Evolutionary conservation across 1,284 basidiomycete species (phyloP), one percentile per base, ranked within the genome.

Genomic region (Microbotryum silenes-acaulis): DNA sequence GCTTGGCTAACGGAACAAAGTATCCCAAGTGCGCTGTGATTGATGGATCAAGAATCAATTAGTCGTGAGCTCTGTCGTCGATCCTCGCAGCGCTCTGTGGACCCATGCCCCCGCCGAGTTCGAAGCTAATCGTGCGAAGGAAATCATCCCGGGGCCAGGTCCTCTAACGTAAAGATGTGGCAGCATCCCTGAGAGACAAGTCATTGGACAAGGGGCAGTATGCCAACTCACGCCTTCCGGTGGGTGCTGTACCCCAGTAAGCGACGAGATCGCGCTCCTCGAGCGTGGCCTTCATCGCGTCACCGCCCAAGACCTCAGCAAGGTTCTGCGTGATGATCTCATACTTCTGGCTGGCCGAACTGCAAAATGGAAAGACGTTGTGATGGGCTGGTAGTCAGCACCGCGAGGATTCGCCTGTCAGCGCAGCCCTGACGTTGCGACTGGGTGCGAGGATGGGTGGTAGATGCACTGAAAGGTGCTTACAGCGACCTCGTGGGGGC

Each of bases 11-110:
- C 4, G 96, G 86, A 0, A 96, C 94, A 74, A 97, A 92, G 81
- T 99, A 99, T 14, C 91, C 96, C 64, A 98, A 87, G 73, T 98
- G 94, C 25, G 92, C 91, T 96, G 71, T 58, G 63, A 59, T 18
- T 18, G 27, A 18, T 42, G 16, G 37, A 42, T 5, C 12, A 12
- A 42, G 51, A 18, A 58, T 23, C 10, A 20, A 45, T 25, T 21
- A 57, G 48, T 49, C 25, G 33, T 64, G 18, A 9, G 44, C 12
- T 45, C 31, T 31, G 37, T 45, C 20, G 21, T 14, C 48, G 48
- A 18, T 42, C 37, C 12, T 42, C 12, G 12, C 23, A 27, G 21
- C 44, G 20, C 31, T 18, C 6, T 27, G 44, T 31, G 21, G 9
- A 27, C 25, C 25, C 44, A 21, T 10, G 16, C 31, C 20, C 5